Evolutionary conservation across 805 yeast species (phyloP), one percentile per base, ranked within the genome.

Genomic region (Wickerhamomyces hampshirensis): DNA sequence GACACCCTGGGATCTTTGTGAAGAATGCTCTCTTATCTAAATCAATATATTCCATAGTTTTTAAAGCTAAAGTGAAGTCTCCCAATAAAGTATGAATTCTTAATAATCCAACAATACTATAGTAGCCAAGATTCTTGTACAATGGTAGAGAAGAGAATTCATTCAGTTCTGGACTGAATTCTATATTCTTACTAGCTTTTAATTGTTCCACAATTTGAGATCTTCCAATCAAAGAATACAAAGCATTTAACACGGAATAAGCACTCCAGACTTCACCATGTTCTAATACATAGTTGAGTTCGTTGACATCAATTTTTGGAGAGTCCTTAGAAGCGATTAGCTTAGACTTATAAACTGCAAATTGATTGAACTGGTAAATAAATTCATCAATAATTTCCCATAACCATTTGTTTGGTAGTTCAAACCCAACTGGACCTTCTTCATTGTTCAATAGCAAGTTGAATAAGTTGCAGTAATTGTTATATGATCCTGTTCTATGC

Each of bases 331-430:
- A 58, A 38, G 55, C 43, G 28, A 63, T 49, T 30, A 60, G 51
- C 38, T 66, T 60, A 21, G 63, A 54, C 40, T 69, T 60, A 56
- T 61, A 68, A 33, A 61, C 50, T 33, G 69, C 59, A 40, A 66
- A 70, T 45, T 63, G 60, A 49, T 68, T 68, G 58, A 64, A 70
- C 53, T 70, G 75, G 47, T 71, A 70, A 50, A 70, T 69, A 51
- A 70, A 71, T 53, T 70, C 75, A 43, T 70, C 75, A 40, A 70
- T 60, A 40, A 70, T 68, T 37, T 70, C 75, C 75, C 75, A 71
- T 17, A 67, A 56, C 75, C 75, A 70, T 44, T 63, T 62, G 42
- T 59, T 59, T 33, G 75, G 75, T 32, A 70, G 51, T 47, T 69
- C 75, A 40, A 70, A 60, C 26, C 63, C 62, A 9, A 60, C 63